These are phyloP conservation scores for Ogataea polymorpha DNA, from an alignment of 805 yeast species.

Conservation along the genomic window DNA sequence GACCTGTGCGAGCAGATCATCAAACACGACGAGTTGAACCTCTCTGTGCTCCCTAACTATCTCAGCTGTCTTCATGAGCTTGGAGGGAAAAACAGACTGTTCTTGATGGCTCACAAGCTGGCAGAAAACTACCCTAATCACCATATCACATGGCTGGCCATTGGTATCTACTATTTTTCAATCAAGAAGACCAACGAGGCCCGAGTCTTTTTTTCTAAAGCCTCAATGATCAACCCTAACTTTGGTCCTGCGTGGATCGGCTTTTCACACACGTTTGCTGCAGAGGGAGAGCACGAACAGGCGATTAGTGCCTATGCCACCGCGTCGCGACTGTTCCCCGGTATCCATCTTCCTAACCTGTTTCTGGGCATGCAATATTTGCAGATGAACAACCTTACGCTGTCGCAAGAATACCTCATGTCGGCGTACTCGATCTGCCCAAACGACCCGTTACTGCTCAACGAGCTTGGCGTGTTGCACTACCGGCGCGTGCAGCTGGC, in stretches of 20 bases:
- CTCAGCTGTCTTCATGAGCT: conserved; percentile 82
- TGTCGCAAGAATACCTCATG: conserved; percentile 82
- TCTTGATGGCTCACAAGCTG: conserved; percentile 74
- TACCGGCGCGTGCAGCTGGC: conserved; percentile 69
- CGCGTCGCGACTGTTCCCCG: conserved; percentile 87
- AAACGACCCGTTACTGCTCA: conserved; percentile 80
- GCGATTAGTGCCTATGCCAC: conserved; percentile 96
- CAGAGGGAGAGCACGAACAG: conserved; percentile 98
- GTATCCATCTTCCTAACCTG: conserved; percentile 84
- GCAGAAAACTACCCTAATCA: conserved; percentile 81
- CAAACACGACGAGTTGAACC: conserved; percentile 64
- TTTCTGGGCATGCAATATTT: conserved; percentile 96
- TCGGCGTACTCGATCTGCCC: conserved; percentile 77
- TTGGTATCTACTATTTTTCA: conserved; percentile 84
- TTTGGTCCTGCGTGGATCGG: conserved; percentile 98
- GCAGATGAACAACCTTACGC: conserved; percentile 74
- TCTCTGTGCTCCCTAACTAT: conserved; percentile 71
- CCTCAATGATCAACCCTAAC: conserved; percentile 82
- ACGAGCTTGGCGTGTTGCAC: conserved; percentile 90
- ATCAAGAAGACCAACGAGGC: conserved; percentile 76
- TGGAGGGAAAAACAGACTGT: conserved; percentile 77
- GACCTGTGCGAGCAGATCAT: conserved; percentile 64
- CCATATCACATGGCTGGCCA: conserved; percentile 87
- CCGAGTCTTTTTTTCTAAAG: conserved; percentile 80
- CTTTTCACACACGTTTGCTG: conserved; percentile 95